Conservation (phyloP, 1,284 basidiomycete species). For the Ceratobasidium sp. region DNA sequence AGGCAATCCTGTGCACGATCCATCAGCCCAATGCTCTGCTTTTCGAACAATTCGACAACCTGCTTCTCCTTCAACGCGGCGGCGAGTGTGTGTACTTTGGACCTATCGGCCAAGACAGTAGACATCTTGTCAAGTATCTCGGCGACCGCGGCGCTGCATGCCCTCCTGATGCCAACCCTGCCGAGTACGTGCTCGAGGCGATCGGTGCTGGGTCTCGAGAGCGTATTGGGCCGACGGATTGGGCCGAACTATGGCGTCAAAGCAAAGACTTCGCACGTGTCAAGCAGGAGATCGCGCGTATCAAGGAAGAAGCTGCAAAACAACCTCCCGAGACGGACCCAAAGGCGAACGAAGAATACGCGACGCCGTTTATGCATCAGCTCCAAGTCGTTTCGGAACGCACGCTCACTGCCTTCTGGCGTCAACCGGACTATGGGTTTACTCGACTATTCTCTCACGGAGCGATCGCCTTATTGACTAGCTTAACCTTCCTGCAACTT, state of each 20-base stretch:
- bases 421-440: slow-evolving; percentile 81
- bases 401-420: slow-evolving; percentile 83
- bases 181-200: slow-evolving; percentile 66
- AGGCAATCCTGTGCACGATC: slow-evolving; percentile 67
- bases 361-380: slow-evolving; percentile 84
- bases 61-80: slow-evolving; percentile 63
- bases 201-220: slow-evolving; percentile 81
- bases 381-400: slow-evolving; percentile 78
- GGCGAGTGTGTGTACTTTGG: slow-evolving; percentile 70
- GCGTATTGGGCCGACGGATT: slow-evolving; percentile 75
- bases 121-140: slow-evolving; percentile 66
- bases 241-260: slow-evolving; percentile 80
- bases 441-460: slow-evolving; percentile 83
- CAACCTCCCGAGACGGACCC: slow-evolving; percentile 39
- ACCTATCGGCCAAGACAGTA: slow-evolving; percentile 65
- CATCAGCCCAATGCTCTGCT: slow-evolving; percentile 69
- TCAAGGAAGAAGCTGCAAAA: slow-evolving; percentile 57
- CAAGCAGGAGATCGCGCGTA: slow-evolving; percentile 59
- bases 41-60: slow-evolving; percentile 66
- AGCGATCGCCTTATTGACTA: slow-evolving; percentile 83
- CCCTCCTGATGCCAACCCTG: slow-evolving; percentile 65
- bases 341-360: slow-evolving; percentile 57
- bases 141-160: slow-evolving; percentile 65
- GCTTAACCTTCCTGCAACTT: slow-evolving; percentile 87
- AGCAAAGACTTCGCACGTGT: slow-evolving; percentile 61